Evolutionary conservation across 179 eudicot genomes (phyloP), one percentile per base, ranked within the genome.

Genomic region (Camellia oleifera): DNA sequence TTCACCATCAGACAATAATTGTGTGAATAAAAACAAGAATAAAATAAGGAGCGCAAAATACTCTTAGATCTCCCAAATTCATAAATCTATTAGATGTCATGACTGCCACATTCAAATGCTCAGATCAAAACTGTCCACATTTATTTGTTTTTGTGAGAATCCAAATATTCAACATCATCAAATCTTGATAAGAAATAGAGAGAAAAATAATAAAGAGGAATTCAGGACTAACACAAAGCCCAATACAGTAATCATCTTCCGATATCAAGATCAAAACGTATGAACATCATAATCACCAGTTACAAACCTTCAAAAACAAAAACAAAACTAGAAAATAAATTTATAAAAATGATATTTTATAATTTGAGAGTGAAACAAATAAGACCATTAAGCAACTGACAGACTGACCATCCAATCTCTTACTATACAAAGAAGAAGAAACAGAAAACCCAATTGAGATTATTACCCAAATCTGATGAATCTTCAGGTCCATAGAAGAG

Each of bases 391-490:
- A 45, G 9, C 62, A 62, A 76, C 10, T 62, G 46, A 76, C 42
- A 17, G 26, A 17, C 32, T 11, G 5, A 50, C 72, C 45, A 32
- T 48, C 65, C 48, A 23, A 63, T 77, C 23, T 48, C 79, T n/a
- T 42, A 10, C 54, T 40, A 58, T 17, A 9, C 23, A 42, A 17
- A 56, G 46, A 54, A 73, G 46, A 73, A 44, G 4, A 15, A 18
- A 4, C 26, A 77, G 1, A 40, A 52, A 62, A 7, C 7, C 69
- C 40, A 66, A 32, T 0, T 13, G 48, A 57, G 14, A 8, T 66
- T 54, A 20, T 60, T 11, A 69, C 62, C 63, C 12, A 69, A 74
- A 75, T 81, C 75, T 26, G 11, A 81, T 14, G 64, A 76, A 69
- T 75, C 58, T 52, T 76, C 54, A n/a, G 13, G 26, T 44, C 18